Conservation (phyloP, 1,139 yeast genomes). For the Lodderomyces margitis region DNA sequence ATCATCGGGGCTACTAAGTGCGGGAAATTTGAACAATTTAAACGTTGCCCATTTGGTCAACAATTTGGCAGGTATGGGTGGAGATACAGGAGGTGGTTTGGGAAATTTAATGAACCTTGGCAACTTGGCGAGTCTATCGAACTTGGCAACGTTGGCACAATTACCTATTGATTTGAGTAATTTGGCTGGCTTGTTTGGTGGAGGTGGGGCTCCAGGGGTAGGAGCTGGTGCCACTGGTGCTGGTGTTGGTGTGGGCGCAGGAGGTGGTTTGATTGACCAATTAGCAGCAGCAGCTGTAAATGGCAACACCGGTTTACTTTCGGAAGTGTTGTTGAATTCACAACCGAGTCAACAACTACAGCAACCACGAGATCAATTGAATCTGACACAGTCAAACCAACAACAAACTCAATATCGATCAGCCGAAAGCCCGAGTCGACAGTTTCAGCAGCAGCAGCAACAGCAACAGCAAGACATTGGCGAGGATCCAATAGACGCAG, state of each 20-base stretch:
- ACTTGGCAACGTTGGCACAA: conserved; percentile 45
- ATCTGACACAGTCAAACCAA: background rate
- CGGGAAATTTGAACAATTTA: conserved; percentile 46
- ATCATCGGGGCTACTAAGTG: conserved; percentile 28
- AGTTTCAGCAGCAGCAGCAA: background rate
- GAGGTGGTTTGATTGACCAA: conserved; percentile 4
- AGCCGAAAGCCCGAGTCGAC: background rate
- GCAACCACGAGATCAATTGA: background rate
- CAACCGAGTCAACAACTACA: background rate
- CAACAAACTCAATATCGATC: background rate
- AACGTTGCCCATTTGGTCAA: conserved; percentile 46
- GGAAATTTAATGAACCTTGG: conserved; percentile 35
- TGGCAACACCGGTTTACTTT: background rate
- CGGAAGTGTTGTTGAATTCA: background rate
- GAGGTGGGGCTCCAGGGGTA: conserved; percentile 1
- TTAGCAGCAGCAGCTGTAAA: conserved; percentile 2
- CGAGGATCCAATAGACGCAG: background rate
- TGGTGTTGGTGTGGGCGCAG: background rate
- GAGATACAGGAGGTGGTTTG: conserved; percentile 21
- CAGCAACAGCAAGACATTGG: background rate
- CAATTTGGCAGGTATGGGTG: conserved; percentile 31
- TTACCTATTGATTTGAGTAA: conserved; percentile 42
- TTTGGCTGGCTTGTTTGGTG: conserved; percentile 31
- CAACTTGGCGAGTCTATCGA: conserved; percentile 39
- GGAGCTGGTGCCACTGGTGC: conserved; percentile 7